Conservation (phyloP, 225 moss, liverwort and hornwort species). For the Rhytidiadelphus loreus region DNA sequence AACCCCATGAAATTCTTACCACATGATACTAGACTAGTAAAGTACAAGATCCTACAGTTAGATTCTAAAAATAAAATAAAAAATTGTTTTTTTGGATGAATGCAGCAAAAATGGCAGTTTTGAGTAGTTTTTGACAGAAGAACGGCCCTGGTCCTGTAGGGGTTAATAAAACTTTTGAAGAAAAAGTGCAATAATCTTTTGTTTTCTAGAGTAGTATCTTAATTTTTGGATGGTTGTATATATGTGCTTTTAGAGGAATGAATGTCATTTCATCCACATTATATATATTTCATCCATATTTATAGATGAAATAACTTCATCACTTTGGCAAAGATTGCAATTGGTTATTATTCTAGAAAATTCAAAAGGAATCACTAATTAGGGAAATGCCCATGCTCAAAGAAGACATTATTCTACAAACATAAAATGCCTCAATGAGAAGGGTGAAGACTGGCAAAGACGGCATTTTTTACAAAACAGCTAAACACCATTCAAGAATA, state of each 20-base stretch:
- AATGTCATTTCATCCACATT: not conserved
- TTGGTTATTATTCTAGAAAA: not conserved
- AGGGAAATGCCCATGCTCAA: not conserved
- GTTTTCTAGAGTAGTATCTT: not conserved
- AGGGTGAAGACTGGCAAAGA: not conserved
- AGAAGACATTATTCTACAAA: not conserved
- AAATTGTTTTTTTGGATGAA: too few relatives aligned
- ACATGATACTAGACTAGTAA: too few relatives aligned
- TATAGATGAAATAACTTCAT: not conserved
- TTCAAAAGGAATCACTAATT: not conserved
- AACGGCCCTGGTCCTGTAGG: too few relatives aligned
- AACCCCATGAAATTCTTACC: too few relatives aligned
- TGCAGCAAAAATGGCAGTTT: too few relatives aligned
- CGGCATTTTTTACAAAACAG: too few relatives aligned
- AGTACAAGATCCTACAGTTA: too few relatives aligned
- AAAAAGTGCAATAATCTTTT: not conserved
- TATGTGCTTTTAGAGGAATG: not conserved
- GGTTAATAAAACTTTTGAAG: not conserved
- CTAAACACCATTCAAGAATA: accelerated
- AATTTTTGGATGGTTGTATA: not conserved
- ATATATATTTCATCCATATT: not conserved
- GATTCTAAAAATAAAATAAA: too few relatives aligned
- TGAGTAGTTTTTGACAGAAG: too few relatives aligned
- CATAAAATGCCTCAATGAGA: too few relatives aligned
- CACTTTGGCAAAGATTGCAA: not conserved